A percentile compares a stretch with the other conserved stretches of the same genome.
phyloP scores from a whole-genome alignment of 257 asterid genomes.

The Fraxinus pennsylvanica region DNA sequence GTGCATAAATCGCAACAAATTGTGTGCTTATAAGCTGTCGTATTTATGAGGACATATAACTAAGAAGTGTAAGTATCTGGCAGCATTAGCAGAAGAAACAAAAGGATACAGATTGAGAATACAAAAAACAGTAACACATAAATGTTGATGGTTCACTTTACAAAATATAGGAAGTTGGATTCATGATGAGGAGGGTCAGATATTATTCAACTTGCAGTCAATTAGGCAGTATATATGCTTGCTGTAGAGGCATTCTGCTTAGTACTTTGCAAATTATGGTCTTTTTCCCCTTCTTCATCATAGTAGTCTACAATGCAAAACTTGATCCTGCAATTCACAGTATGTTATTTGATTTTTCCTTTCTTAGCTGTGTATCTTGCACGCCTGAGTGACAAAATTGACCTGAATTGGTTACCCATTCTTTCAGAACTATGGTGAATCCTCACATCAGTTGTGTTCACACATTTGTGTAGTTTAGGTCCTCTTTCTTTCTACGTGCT shows the following conservation, averaged over 20 bases:
- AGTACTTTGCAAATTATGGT: no score
- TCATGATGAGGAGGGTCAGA: no score
- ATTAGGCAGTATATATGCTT: no score
- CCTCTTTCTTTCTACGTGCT: no score
- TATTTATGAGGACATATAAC: neutral
- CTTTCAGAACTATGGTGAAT: no score
- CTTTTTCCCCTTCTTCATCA: constrained; percentile 3
- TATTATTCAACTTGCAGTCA: no score
- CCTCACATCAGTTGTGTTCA: no score
- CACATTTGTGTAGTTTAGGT: no score
- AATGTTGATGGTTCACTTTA: constrained; percentile 12
- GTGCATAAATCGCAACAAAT: neutral
- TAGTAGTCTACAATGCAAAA: constrained; percentile 2
- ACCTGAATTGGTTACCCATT: neutral
- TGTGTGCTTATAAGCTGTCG: constrained; percentile 15
- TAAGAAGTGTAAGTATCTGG: neutral
- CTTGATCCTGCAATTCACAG: constrained; percentile 1
- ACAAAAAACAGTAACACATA: neutral
- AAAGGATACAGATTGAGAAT: neutral
- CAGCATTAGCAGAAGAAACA: constrained; percentile 11
- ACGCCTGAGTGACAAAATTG: neutral
- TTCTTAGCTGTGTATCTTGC: neutral
- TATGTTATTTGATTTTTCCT: neutral
- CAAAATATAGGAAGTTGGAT: constrained; percentile 8
- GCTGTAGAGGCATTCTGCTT: no score